Evolutionary conservation across 2,329 filamentous ascomycete species (phyloP).

Genomic region (Penicillium polonicum): DNA sequence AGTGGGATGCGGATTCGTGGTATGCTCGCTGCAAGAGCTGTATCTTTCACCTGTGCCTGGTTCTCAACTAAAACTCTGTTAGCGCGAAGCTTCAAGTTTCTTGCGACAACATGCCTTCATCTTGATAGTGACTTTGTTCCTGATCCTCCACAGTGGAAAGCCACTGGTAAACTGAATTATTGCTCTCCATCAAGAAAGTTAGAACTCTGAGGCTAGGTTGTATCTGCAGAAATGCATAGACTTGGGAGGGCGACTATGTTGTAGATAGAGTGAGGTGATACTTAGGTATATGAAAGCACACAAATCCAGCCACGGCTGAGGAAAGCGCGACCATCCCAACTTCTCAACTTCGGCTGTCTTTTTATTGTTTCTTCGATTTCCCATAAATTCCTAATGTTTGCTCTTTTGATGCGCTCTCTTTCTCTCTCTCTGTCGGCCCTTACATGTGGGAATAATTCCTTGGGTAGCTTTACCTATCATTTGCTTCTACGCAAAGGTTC

Average conservation of each 20-base stretch:
- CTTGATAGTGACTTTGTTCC: neutral
- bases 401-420: neutral
- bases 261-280: neutral
- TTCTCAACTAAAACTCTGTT: neutral
- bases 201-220: neutral
- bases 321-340: conserved; percentile 4
- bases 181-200: conserved; percentile 2
- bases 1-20: neutral
- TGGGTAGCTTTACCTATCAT: neutral
- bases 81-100: neutral
- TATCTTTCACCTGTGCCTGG: neutral
- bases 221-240: neutral
- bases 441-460: neutral
- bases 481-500: neutral
- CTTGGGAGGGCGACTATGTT: neutral
- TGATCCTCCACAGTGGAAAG: conserved; percentile 9
- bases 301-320: neutral
- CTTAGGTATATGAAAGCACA: neutral
- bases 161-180: conserved; percentile 18
- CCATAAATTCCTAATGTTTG: neutral
- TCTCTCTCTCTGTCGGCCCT: neutral
- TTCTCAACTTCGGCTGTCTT: neutral
- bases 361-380: neutral
- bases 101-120: neutral
- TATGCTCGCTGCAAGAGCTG: neutral